Evolutionary conservation across 2,329 filamentous ascomycete genomes (phyloP), one percentile per base, ranked within the genome.

Genomic region (Calonectria hongkongensis): DNA sequence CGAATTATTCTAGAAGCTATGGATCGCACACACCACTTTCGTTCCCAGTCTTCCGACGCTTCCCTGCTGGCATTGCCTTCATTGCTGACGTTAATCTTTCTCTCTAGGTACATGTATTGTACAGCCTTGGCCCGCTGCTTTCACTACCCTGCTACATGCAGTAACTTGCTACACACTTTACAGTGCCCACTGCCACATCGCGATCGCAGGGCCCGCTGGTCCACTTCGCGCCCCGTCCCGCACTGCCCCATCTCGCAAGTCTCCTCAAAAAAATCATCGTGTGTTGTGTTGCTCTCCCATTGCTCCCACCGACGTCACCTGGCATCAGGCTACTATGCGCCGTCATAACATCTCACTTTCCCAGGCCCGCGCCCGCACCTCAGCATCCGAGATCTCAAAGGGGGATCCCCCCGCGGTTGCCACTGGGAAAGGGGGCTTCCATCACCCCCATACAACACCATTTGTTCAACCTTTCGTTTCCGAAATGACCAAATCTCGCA

Each of bases 1-100:
- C 70, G 66, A 73, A 74, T 68, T 71, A 50, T 78, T 79, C 76
- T 75, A 75, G 73, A 79, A 79, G 58, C 58, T 27, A 58, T 69
- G 47, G 33, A 66, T 30, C 72, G 36, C 36, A 36, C 69, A 68
- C 70, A 68, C 70, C 70, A 72, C 70, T 64, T 71, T 63, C 50
- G 25, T 33, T 25, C 28, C 39, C 9, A 21, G 21, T 64, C 64
- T 48, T 70, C 68, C 68, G 68, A 56, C 25, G 33, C 36, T 66
- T 18, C 50, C 48, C 51, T 70, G 41, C 48, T 43, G 51, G 47
- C 62, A 54, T 62, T 62, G 45, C 33, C 54, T 67, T 60, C 64
- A 63, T 63, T 67, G 47, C 54, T 71, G 69, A 47, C 58, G 58
- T 16, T 63, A 28, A 45, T 63, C 58, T 63, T 45, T 63, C 41